Evolutionary conservation across 148 eudicot species (phyloP), one percentile per base, ranked within the genome.

Genomic region (Rhododendron williamsianum): DNA sequence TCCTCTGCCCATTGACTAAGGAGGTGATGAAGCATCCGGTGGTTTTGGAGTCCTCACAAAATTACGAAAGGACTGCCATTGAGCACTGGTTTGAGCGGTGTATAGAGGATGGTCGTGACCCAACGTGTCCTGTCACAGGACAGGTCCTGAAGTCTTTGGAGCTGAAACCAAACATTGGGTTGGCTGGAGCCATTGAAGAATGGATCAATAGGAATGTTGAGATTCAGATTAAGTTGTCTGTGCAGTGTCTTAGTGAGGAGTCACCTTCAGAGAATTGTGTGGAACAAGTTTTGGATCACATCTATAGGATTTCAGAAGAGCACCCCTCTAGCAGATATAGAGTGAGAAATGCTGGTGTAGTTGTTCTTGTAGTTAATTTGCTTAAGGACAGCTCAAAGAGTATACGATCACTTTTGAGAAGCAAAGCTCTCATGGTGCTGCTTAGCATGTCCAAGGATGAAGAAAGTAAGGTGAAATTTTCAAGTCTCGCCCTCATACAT

Each of bases 11-110:
- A 0, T 84, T 94, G 83, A 92, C 96, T 67, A 91, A 92, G 90
- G 93, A 91, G 76, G 93, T 92, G 43, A 94, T 94, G 96, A 94
- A 91, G 88, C 92, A 92, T 83, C 96, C 96, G 41, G 96, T 94
- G 81, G 91, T 92, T 85, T 84, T 94, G 87, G 94, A 92, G 77
- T 91, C 94, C 16, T 90, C 89, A 0, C 96, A 92, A 83, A 91
- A 93, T 48, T 94, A 92, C 84, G 96, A 94, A 88, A 85, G 94
- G 82, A 87, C 87, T 51, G 94, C 96, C 46, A 94, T 94, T 76
- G 92, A 91, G 35, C 91, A 91, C 81, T 94, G 96, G 96, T 91
- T 94, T 82, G 87, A 91, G 82, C 89, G 92, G 49, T 94, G 96
- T 87, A 87, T 90, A 63, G 93, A 92, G 82, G 94, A 92, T 76